These are phyloP conservation scores for Sarocladium strictum DNA, from an alignment of 2,329 filamentous ascomycete genomes.

Conservation along the genomic window DNA sequence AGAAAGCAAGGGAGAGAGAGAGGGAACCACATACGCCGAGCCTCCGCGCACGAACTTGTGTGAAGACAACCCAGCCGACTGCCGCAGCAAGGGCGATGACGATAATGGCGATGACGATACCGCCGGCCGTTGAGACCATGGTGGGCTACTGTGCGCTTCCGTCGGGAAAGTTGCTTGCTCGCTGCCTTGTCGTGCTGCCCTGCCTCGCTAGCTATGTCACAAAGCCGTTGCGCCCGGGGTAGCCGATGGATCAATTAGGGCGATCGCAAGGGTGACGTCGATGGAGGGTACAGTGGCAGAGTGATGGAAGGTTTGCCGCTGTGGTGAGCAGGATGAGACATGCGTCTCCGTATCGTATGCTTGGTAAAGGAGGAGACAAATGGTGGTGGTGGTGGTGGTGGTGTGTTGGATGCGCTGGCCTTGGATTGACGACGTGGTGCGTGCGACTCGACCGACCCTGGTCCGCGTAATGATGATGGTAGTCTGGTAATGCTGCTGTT, in stretches of 20 bases:
- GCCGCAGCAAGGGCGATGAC: conserved; percentile 52
- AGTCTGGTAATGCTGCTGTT: not conserved
- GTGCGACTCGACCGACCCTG: too few relatives aligned
- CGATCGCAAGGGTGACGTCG: not conserved
- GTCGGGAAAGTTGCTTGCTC: too few relatives aligned
- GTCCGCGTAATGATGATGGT: not conserved
- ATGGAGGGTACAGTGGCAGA: not conserved
- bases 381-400: not conserved
- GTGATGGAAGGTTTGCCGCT: not conserved
- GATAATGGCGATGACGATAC: conserved; percentile 68
- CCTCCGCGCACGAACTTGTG: conserved; percentile 64
- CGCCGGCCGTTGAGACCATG: conserved; percentile 55
- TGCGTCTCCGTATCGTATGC: too few relatives aligned
- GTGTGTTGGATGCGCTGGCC: not conserved
- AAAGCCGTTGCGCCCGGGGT: not conserved
- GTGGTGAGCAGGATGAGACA: too few relatives aligned
- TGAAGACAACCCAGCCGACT: conserved; percentile 63
- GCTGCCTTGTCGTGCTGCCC: too few relatives aligned
- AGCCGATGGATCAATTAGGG: too few relatives aligned
- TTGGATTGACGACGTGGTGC: too few relatives aligned
- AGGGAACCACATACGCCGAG: conserved; percentile 51
- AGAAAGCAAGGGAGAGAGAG: not conserved
- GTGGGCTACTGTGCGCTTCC: conserved; percentile 14
- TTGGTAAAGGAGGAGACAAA: too few relatives aligned
- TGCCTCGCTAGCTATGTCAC: not conserved